These are phyloP conservation scores for Capsicum chinense DNA, from an alignment of 257 asterid genomes.

Conservation along the genomic window DNA sequence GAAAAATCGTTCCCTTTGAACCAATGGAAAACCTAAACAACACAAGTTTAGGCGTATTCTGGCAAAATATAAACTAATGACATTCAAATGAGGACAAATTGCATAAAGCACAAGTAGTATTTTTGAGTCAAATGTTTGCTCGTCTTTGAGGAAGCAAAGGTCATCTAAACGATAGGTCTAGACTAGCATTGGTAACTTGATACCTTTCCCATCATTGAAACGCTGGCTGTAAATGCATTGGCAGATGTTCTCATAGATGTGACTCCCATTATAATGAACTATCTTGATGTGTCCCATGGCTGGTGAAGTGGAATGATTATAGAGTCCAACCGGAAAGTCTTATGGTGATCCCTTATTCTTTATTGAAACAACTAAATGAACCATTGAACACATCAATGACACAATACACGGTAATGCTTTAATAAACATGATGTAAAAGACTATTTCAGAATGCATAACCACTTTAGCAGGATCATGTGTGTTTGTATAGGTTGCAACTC, in stretches of 20 bases:
- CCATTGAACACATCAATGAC: background rate
- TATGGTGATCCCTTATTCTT: background rate
- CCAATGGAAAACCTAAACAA: background rate
- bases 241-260: background rate
- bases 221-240: background rate
- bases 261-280: background rate
- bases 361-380: background rate
- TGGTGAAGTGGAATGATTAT: background rate
- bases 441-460: background rate
- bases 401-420: background rate
- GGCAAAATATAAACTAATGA: background rate
- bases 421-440: background rate
- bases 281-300: background rate
- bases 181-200: background rate
- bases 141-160: background rate
- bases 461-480: background rate
- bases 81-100: background rate
- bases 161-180: background rate
- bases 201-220: background rate
- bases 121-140: background rate
- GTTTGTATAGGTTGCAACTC: background rate
- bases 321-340: background rate
- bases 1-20: no score
- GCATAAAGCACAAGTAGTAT: background rate
- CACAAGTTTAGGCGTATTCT: background rate